Evolutionary conservation across 768 basidiomycete genomes (phyloP).

Genomic region (Tricholoma matsutake): DNA sequence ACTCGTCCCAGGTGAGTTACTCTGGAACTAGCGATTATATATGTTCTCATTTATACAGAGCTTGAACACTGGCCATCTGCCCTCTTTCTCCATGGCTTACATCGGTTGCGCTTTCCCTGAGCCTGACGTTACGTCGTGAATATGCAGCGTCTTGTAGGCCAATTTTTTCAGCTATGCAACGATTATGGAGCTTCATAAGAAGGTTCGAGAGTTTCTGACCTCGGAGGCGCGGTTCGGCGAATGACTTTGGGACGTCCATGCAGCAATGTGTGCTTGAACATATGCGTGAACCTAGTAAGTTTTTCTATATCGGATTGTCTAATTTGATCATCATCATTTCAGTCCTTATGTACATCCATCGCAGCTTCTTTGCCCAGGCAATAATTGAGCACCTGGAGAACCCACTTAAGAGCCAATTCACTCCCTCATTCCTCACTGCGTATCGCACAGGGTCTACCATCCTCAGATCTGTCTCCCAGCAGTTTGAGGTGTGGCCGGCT

Average conservation of each 20-base stretch:
- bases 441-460: constrained; percentile 58
- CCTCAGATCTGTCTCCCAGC: constrained; percentile 46
- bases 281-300: constrained; percentile 43
- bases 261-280: constrained; percentile 47
- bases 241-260: constrained; percentile 36
- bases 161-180: constrained; percentile 41
- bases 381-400: constrained; percentile 65
- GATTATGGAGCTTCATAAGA: constrained; percentile 65
- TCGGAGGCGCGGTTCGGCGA: constrained; percentile 11
- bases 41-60: constrained; percentile 37
- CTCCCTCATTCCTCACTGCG: constrained; percentile 61
- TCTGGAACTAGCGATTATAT: neutral
- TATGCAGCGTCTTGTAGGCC: constrained; percentile 34
- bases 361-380: constrained; percentile 69
- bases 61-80: constrained; percentile 67
- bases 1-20: constrained; percentile 57
- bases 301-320: neutral
- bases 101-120: constrained; percentile 65
- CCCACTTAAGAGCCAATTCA: constrained; percentile 63
- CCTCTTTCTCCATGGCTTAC: constrained; percentile 61
- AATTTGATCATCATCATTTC: neutral
- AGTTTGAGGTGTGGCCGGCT: constrained; percentile 44
- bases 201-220: constrained; percentile 56
- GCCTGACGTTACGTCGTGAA: constrained; percentile 25
- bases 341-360: constrained; percentile 64